Evolutionary conservation across 371 early-diverging fungal species (phyloP).

Genomic region (Dentiscutata heterogama): DNA sequence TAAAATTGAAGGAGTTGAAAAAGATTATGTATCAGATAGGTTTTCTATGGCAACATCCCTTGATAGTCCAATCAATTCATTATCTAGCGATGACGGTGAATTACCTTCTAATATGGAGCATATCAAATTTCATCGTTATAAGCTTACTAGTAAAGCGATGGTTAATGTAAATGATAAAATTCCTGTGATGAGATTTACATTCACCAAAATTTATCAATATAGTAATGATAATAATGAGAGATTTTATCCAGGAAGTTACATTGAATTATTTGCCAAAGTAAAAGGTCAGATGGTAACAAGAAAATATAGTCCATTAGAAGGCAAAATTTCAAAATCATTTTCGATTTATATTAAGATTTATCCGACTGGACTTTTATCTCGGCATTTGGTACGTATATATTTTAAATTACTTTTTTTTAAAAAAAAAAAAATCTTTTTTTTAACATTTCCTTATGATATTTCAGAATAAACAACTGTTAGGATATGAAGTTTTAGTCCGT

Average conservation of each 20-base stretch:
- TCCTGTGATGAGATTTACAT: slow-evolving; percentile 27
- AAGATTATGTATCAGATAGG: too few relatives aligned
- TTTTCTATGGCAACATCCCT: too few relatives aligned
- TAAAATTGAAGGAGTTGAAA: neutral
- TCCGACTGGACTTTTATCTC: slow-evolving; percentile 40
- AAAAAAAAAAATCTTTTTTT: too few relatives aligned
- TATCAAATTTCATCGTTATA: slow-evolving; percentile 25
- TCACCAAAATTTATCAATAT: neutral
- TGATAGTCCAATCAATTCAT: neutral
- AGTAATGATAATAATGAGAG: neutral
- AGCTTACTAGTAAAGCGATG: slow-evolving; percentile 31
- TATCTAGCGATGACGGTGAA: neutral
- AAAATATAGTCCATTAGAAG: slow-evolving; percentile 37
- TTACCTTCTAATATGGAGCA: neutral
- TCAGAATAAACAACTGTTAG: slow-evolving; percentile 35
- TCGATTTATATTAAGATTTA: slow-evolving; percentile 45
- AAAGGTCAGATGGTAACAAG: slow-evolving; percentile 41
- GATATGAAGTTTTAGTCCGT: slow-evolving; percentile 43
- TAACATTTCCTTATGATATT: too few relatives aligned
- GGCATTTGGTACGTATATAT: slow-evolving; percentile 16
- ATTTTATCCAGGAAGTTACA: slow-evolving; percentile 38
- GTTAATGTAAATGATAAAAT: neutral
- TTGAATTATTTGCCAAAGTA: slow-evolving; percentile 36
- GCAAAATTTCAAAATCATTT: slow-evolving; percentile 29
- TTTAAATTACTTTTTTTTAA: too few relatives aligned